phyloP scores from a whole-genome alignment of 768 basidiomycete species.

The Suillus plorans region DNA sequence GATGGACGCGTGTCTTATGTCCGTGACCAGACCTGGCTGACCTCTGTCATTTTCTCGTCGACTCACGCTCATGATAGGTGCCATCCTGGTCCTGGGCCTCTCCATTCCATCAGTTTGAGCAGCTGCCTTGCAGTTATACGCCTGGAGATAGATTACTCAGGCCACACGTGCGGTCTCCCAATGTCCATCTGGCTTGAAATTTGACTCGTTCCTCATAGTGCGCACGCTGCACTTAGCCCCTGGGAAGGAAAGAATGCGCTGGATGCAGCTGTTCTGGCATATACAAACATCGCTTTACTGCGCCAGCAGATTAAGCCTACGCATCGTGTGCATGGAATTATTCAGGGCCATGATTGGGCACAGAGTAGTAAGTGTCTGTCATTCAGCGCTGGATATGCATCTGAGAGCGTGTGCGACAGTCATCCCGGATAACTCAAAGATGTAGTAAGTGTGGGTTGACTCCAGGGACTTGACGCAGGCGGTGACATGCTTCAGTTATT shows the following conservation, averaged over 20 bases:
- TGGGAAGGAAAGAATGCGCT: constrained; percentile 86
- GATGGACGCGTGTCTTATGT: constrained; percentile 81
- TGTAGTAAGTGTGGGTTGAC: constrained; percentile 45
- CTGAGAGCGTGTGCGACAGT: constrained; percentile 42
- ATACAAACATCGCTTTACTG: constrained; percentile 74
- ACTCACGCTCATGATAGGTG: constrained; percentile 47
- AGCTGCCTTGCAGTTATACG: constrained; percentile 63
- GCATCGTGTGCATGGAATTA: constrained; percentile 77
- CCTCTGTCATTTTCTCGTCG: not conserved
- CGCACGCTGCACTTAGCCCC: constrained; percentile 76
- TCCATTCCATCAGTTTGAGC: constrained; percentile 63
- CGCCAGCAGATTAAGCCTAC: constrained; percentile 81
- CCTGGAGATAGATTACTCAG: constrained; percentile 62
- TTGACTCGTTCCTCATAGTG: constrained; percentile 38
- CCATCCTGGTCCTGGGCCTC: constrained; percentile 79
- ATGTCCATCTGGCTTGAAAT: not conserved
- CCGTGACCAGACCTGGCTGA: constrained; percentile 12
- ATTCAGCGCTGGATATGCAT: not conserved
- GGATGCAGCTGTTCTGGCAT: constrained; percentile 86
- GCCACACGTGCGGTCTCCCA: constrained; percentile 58
- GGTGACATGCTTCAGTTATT: constrained; percentile 45
- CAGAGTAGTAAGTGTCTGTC: constrained; percentile 53
- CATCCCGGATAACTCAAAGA: constrained; percentile 78
- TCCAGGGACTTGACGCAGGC: not conserved
- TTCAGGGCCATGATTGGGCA: constrained; percentile 75